Evolutionary conservation across 306 rosid genomes (phyloP), one percentile per base, ranked within the genome.

Genomic region (Gillenia trifoliata): DNA sequence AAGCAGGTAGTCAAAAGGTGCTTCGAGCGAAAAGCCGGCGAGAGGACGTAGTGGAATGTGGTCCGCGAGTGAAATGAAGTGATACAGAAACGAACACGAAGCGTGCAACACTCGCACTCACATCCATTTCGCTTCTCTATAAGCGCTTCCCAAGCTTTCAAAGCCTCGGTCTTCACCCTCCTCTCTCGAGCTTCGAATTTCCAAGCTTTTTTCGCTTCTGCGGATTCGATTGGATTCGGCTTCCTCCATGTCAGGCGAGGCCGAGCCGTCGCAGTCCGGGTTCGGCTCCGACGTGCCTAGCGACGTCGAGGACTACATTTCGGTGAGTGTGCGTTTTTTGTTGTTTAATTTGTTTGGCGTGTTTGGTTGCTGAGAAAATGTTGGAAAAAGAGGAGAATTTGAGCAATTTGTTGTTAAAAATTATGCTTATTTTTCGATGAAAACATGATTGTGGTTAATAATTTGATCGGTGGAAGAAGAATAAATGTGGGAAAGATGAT

Each of bases 291-390:
- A 84, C 74, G 79, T 74, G 16, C 86, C 90, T 57, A 83, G 68
- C 57, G 84, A 89, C 65, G 92, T 94, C 74, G 88, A 94, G 16
- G 98, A 91, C 78, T 90, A 83, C 88, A 81, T 76, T 78, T 50
- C 71, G 96, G 98, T 94, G 68, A 64, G 89, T 70, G 49, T 52
- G 67, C 19, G 28, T 19, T 31, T 60, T 15, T 26, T 13, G 1
- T 6, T 2, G 12, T 54, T 54, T 20, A 0, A 4, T 67, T 74
- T 6, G 23, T 50, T 30, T 23, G 52, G 25, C 3, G n/a, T 11
- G 41, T 71, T 13, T 1, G 64, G 34, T 78, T 59, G 3, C 31
- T 72, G 41, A 52, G 64, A 49, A 75, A 79, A 78, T 79, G 85
- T 36, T 30, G 16, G 61, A 55, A 36, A 17, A 17, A 20, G 17